Base-by-base conservation (phyloP, 768 basidiomycete genomes). In the Leccinum broughii region DNA sequence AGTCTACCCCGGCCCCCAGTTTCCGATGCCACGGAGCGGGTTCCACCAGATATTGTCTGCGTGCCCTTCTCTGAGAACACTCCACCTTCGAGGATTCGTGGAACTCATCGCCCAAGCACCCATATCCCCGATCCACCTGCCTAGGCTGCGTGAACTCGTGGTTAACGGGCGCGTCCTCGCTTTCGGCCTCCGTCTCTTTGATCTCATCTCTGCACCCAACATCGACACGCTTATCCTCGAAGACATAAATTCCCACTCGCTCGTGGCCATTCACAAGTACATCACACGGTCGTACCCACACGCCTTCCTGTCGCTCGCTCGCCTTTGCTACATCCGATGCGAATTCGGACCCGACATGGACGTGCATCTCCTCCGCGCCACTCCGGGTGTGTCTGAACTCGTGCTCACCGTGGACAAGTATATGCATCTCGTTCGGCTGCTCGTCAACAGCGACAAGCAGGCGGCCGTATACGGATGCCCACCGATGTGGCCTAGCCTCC, bases 391-490 rank as follows among this genome's bases (percentile, higher is more conserved):
- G 32, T 66, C 66, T 1, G 68, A 76, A 17, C 67, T 77, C 37
- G 68, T 74, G 34, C 54, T 74, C 13, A 71, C 69, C 51, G 70
- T 73, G 32, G 70, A 72, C 54, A 68, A 64, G 53, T 53, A 73
- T 44, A 67, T 74, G 61, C 72, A 66, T 17, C 65, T 73, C 44
- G 30, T 74, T 0, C 68, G 73, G 51, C 56, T 74, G 56, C 74
- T 74, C 24, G 64, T 74, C 54, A 74, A 74, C 9, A 73, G 74
- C 39, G 74, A 75, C 55, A 73, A 75, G 51, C 72, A 73, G 28
- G 73, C 73, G 15, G 60, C 60, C 10, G 70, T 73, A 54, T 60
- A 65, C 9, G 70, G 66, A 0, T 70, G 68, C 20, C 51, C 66
- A 14, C 70, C 72, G 1, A 70, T 75, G 72, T 73, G 72, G 72